Percentiles rank a stretch among this genome's conserved stretches.
These are phyloP conservation scores for Tricholoma hemisulphureum DNA, from an alignment of 768 basidiomycete genomes.

Conservation along the genomic window DNA sequence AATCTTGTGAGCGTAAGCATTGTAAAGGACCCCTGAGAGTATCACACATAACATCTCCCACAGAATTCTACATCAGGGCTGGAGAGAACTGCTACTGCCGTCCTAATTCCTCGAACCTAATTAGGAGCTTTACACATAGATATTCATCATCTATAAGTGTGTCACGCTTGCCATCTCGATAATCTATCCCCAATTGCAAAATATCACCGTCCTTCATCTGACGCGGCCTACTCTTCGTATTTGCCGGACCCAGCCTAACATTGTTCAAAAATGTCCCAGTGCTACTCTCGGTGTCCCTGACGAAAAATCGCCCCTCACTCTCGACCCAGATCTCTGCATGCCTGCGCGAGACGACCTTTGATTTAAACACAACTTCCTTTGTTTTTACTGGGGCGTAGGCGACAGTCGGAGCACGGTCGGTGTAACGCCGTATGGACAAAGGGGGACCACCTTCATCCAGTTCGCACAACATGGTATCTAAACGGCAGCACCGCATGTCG, in stretches of 20 bases:
- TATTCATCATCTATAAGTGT: no score
- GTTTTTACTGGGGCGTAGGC: slow-evolving; percentile 68
- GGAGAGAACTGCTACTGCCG: no score
- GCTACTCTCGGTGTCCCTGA: slow-evolving; percentile 86
- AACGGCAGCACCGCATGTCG: slow-evolving; percentile 83
- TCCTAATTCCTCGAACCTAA: no score
- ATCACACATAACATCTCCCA: no score
- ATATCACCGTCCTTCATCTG: slow-evolving; percentile 91
- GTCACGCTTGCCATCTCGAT: slow-evolving; percentile 96
- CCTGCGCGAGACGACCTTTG: slow-evolving; percentile 90
- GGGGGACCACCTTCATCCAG: slow-evolving; percentile 65
- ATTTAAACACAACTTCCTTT: slow-evolving; percentile 90
- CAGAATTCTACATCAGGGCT: no score
- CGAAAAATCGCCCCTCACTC: slow-evolving; percentile 66
- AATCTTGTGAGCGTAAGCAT: no score
- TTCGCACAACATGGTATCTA: slow-evolving; percentile 90
- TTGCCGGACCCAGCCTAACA: slow-evolving; percentile 80
- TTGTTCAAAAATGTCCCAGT: slow-evolving; percentile 97
- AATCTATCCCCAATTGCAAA: slow-evolving; percentile 93
- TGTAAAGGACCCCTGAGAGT: no score
- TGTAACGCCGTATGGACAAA: slow-evolving; percentile 91
- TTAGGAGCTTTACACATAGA: no score
- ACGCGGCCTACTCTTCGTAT: slow-evolving; percentile 73
- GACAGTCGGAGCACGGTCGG: slow-evolving; percentile 70
- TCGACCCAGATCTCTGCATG: slow-evolving; percentile 96